These are phyloP conservation scores for Desmodesmus armatus DNA, from an alignment of 139 green algal species.

Conservation along the genomic window DNA sequence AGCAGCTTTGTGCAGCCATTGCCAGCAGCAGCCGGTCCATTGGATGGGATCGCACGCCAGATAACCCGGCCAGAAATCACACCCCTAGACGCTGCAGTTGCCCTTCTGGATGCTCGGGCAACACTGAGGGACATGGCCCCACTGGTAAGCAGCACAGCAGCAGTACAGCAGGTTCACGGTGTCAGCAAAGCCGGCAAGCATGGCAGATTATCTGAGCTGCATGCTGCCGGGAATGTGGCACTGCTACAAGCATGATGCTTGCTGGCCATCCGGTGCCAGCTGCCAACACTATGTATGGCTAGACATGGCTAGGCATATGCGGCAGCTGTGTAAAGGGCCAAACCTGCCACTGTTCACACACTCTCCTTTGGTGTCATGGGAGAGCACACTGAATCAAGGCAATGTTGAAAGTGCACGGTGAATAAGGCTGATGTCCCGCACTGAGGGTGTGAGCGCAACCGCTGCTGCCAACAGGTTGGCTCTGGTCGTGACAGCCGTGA, in stretches of 20 bases:
- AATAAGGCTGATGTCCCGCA: background rate
- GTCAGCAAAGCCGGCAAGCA: too few species aligned
- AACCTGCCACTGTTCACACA: background rate
- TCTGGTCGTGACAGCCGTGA: constrained; percentile 36
- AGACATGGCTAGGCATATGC: background rate
- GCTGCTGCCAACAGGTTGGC: background rate
- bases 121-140: background rate
- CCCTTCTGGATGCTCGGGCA: constrained; percentile 40
- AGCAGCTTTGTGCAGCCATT: too few species aligned
- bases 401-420: too few species aligned
- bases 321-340: too few species aligned
- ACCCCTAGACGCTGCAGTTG: constrained; percentile 12
- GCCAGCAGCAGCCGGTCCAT: too few species aligned
- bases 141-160: background rate
- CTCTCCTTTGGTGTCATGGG: background rate
- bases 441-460: background rate
- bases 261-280: background rate
- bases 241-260: background rate
- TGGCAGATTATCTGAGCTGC: background rate
- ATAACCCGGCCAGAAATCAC: constrained; percentile 12
- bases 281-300: background rate
- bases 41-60: too few species aligned
- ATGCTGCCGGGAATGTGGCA: background rate
- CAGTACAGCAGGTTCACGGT: too few species aligned
- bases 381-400: too few species aligned